Evolutionary conservation across 75 land plant species (phyloP), one percentile per base, ranked within the genome.

Genomic region (Ceratopteris richardii): DNA sequence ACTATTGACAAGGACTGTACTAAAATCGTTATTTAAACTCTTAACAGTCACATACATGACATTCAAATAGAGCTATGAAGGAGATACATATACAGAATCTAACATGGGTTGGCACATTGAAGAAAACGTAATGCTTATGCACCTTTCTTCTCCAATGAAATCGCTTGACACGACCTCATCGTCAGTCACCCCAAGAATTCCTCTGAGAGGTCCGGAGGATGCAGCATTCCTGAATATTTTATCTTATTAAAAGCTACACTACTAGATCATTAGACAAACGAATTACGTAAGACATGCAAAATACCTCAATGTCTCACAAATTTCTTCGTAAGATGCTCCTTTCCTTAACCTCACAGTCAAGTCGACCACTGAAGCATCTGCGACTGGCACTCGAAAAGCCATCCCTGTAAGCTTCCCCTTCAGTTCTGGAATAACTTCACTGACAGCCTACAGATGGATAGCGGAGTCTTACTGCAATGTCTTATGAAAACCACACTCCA

Each of bases 161-260:
- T 89, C 95, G 1, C 89, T 62, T 61, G 95, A 89, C 39, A 89
- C 95, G 9, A 89, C 67, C 64, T 84, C 95, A n/a, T 89, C 95
- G 37, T 89, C 95, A 24, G 74, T 74, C 76, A 85, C 85, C 14
- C 95, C 95, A 66, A 89, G 52, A 59, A 89, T 85, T 6, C 95
- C 95, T 78, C 85, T 82, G 51, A 89, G 65, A 57, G 79, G 82
- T 18, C 88, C 85, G 57, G 82, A 82, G 10, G 95, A 73, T 27
- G 76, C 93, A 68, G 70, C 88, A 80, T 87, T 87, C 71, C 16
- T 33, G 37, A 33, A 33, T 4, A 33, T 33, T 33, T 33, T 4
- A 9, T 33, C 29, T 1, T 9, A 33, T 33, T 9, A 33, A 33
- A 4, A 4, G 37, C 9, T 33, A 33, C 37, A 33, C 3, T 4